Conservation (phyloP, 2,329 filamentous ascomycete genomes). For the Colletotrichum sp. region DNA sequence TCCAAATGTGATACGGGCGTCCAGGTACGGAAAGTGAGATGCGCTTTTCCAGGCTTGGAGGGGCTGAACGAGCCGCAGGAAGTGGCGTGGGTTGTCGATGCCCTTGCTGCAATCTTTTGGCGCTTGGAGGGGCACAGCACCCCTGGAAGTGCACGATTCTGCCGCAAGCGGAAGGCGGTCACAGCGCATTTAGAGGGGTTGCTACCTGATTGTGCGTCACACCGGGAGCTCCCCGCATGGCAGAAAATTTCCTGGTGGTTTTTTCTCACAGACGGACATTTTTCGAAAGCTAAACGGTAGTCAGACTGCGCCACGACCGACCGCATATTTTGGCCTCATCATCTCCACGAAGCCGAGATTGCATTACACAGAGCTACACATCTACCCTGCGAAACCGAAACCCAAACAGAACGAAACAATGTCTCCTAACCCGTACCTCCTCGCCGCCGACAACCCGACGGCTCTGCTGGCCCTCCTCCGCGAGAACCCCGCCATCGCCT, state of each 20-base stretch:
- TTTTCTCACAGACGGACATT: neutral
- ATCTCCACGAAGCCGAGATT: neutral
- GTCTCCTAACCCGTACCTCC: constrained; percentile 69
- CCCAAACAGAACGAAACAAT: constrained; percentile 33
- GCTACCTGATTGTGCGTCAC: constrained; percentile 16
- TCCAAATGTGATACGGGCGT: neutral
- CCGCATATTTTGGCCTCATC: constrained; percentile 4
- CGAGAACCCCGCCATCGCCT: constrained; percentile 76
- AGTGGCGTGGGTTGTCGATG: neutral
- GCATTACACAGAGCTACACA: neutral
- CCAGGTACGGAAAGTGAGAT: neutral
- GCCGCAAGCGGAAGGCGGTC: constrained; percentile 4
- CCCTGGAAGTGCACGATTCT: neutral
- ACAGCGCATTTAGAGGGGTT: neutral
- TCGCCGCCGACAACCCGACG: constrained; percentile 82
- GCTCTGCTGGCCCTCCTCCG: constrained; percentile 77
- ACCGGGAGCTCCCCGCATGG: constrained; percentile 13
- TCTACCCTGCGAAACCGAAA: neutral
- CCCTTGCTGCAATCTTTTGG: neutral
- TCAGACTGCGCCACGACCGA: neutral
- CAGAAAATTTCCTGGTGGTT: constrained; percentile 19
- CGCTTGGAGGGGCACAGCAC: constrained; percentile 3
- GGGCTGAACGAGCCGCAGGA: neutral
- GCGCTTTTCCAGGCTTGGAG: neutral
- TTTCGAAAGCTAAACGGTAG: neutral